Evolutionary conservation across 129 eudicot genomes (phyloP).

Genomic region (Tagetes erecta): DNA sequence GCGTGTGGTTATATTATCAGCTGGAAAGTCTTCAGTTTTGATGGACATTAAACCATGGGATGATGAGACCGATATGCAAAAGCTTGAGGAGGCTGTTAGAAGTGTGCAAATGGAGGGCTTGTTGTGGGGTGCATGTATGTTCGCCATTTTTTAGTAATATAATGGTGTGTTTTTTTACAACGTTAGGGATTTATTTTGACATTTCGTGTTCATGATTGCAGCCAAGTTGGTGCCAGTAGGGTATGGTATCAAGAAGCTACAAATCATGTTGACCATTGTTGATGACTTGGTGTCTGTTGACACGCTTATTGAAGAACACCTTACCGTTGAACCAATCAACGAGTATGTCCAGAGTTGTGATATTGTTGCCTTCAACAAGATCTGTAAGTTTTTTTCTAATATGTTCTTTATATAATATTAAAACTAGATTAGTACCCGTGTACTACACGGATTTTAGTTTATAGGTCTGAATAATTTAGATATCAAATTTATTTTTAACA

Average conservation of each 20-base stretch:
- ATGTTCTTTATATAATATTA: neutral
- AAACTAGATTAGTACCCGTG: too few species aligned
- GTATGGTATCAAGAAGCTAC: conserved; percentile 93
- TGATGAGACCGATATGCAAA: conserved; percentile 91
- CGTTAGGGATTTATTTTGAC: neutral
- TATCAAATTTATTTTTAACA: too few species aligned
- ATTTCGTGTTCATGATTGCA: conserved; percentile 27
- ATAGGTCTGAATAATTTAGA: too few species aligned
- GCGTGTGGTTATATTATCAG: conserved; percentile 32
- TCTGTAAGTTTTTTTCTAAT: conserved; percentile 41
- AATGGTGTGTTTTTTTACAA: neutral
- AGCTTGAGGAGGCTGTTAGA: conserved; percentile 93
- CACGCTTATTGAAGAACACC: conserved; percentile 61
- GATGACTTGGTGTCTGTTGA: conserved; percentile 97
- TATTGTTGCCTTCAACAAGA: conserved; percentile 94
- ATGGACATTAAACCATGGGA: conserved; percentile 97
- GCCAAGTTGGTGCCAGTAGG: conserved; percentile 88
- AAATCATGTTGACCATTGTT: conserved; percentile 89
- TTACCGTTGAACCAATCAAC: conserved; percentile 66
- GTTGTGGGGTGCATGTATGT: conserved; percentile 88
- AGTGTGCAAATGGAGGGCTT: conserved; percentile 79
- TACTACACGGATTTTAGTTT: too few species aligned
- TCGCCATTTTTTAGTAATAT: neutral
- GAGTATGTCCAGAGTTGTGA: conserved; percentile 95
- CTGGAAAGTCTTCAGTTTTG: conserved; percentile 80